Percentiles rank a stretch among this genome's conserved stretches.
phyloP scores from a whole-genome alignment of 2,329 filamentous ascomycete species.

The Trichoderma cornu-damae region DNA sequence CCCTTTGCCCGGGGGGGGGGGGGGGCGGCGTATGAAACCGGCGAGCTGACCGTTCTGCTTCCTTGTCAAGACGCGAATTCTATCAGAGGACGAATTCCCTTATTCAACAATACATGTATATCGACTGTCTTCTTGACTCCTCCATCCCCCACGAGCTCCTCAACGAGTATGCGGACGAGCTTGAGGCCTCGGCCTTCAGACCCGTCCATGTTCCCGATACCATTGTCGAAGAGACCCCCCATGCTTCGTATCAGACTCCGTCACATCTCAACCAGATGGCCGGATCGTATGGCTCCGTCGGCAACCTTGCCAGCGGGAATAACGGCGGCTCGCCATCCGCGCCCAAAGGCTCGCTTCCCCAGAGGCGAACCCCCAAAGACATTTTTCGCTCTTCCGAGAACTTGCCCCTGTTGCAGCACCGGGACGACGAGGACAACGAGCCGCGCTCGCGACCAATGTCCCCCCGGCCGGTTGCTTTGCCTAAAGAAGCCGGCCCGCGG shows the following conservation, averaged over 20 bases:
- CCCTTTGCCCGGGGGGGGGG: not conserved
- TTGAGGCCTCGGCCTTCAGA: slow-evolving; percentile 50
- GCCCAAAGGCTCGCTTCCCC: slow-evolving; percentile 36
- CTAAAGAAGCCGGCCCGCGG: slow-evolving; percentile 32
- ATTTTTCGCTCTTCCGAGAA: slow-evolving; percentile 73
- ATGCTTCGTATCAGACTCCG: slow-evolving; percentile 26
- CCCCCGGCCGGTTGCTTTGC: not conserved
- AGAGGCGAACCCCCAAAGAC: slow-evolving; percentile 78
- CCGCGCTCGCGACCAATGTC: not conserved
- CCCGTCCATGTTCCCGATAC: slow-evolving; percentile 62
- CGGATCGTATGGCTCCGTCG: slow-evolving; percentile 31
- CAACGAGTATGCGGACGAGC: slow-evolving; percentile 72
- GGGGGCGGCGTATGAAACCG: not conserved
- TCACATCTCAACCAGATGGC: slow-evolving; percentile 19
- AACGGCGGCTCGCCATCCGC: slow-evolving; percentile 30
- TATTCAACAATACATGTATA: slow-evolving; percentile 88
- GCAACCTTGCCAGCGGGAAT: slow-evolving; percentile 23
- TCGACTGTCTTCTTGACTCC: slow-evolving; percentile 84
- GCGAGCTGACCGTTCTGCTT: not conserved
- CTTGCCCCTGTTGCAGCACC: slow-evolving; percentile 55
- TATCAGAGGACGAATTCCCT: slow-evolving; percentile 86
- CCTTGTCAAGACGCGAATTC: slow-evolving; percentile 63
- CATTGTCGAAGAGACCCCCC: slow-evolving; percentile 63
- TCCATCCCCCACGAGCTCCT: slow-evolving; percentile 87
- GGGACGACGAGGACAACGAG: slow-evolving; percentile 37